phyloP scores from a whole-genome alignment of 768 basidiomycete species.

The Naganishia friedmannii region DNA sequence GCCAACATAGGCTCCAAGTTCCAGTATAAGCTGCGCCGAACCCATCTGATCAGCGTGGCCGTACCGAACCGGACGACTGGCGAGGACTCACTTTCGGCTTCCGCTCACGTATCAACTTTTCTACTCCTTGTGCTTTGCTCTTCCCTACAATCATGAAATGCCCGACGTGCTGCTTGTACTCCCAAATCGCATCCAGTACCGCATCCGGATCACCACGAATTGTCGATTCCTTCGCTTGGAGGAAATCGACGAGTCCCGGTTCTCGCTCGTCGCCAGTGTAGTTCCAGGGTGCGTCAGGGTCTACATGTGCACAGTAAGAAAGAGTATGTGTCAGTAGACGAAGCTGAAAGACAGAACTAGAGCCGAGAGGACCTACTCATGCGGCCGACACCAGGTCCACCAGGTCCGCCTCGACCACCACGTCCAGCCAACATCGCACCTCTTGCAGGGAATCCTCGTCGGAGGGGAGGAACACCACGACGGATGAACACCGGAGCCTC shows the following conservation, averaged over 20 bases:
- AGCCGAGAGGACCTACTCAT: not conserved
- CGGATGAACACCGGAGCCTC: not conserved
- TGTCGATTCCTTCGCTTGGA: not conserved
- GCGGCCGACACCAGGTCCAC: not conserved
- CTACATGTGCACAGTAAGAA: not conserved
- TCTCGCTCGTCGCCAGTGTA: slow-evolving; percentile 9
- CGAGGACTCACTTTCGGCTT: slow-evolving; percentile 45
- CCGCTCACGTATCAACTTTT: slow-evolving; percentile 38
- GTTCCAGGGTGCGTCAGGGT: slow-evolving; percentile 1
- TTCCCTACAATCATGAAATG: slow-evolving; percentile 48
- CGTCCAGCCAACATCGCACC: slow-evolving; percentile 7
- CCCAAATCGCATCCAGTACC: slow-evolving; percentile 8
- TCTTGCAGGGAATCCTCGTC: slow-evolving; percentile 14
- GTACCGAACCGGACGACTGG: too few relatives aligned
- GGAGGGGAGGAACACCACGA: slow-evolving; percentile 2
- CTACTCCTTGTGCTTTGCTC: slow-evolving; percentile 42
- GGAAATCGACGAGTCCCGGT: slow-evolving; percentile 1
- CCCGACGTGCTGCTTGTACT: slow-evolving; percentile 14
- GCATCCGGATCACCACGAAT: not conserved
- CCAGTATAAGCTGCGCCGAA: not conserved
- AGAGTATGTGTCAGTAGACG: not conserved
- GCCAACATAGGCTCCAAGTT: slow-evolving; percentile 21
- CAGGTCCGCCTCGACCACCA: not conserved
- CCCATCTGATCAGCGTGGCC: too few relatives aligned
- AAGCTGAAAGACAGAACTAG: too few relatives aligned